A percentile compares a stretch with the other conserved stretches of the same genome.
Evolutionary conservation across 768 basidiomycete genomes (phyloP).

Genomic region (Saitozyma sp.): DNA sequence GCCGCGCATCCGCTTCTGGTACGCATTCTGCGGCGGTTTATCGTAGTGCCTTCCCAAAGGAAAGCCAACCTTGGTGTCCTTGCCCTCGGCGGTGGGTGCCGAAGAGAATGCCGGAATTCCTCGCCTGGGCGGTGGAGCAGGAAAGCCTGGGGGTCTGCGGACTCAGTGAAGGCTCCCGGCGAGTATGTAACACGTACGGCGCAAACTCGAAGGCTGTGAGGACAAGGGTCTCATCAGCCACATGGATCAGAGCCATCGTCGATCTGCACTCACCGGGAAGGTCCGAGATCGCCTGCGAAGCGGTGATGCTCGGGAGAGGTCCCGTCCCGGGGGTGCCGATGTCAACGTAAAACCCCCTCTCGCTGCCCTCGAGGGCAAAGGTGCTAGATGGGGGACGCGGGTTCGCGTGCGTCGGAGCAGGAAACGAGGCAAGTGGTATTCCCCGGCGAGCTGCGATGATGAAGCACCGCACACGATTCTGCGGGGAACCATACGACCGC

Average conservation of each 20-base stretch:
- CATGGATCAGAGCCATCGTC: background rate
- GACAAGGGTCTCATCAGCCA: background rate
- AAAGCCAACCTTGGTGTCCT: background rate
- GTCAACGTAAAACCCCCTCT: conserved; percentile 8
- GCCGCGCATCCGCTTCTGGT: conserved; percentile 19
- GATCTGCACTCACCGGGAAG: conserved; percentile 23
- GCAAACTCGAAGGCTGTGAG: conserved; percentile 1
- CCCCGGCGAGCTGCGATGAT: conserved; percentile 23
- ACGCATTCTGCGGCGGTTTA: conserved; percentile 3
- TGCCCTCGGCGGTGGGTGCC: background rate
- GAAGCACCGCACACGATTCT: conserved; percentile 28
- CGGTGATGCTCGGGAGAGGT: conserved; percentile 21
- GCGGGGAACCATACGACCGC: conserved; percentile 31
- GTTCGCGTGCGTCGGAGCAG: conserved; percentile 29
- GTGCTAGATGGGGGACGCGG: conserved; percentile 11
- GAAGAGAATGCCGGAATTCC: background rate
- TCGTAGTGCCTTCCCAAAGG: background rate
- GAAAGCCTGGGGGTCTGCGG: no score
- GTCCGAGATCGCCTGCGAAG: conserved; percentile 27
- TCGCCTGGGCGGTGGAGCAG: background rate
- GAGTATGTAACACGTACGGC: background rate
- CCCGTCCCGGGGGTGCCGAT: conserved; percentile 27
- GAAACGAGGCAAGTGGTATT: conserved; percentile 21
- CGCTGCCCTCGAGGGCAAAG: conserved; percentile 8
- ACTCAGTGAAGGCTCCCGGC: no score